Conservation (phyloP, 2,329 filamentous ascomycete genomes). For the Beauveria sp. region DNA sequence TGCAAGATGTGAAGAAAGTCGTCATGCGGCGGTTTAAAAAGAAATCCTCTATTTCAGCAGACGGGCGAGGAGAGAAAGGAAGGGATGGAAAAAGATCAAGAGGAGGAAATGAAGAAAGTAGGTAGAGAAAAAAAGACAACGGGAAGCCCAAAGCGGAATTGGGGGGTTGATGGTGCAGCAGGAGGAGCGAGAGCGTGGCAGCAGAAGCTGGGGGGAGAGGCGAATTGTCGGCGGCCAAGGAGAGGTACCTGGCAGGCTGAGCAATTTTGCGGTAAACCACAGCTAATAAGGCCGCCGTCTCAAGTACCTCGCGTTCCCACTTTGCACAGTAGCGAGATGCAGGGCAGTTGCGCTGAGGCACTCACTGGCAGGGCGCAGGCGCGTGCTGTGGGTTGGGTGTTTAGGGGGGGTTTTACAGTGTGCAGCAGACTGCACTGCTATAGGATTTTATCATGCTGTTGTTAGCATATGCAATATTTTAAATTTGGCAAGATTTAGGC, state of each 20-base stretch:
- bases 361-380: neutral
- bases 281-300: neutral
- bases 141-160: conserved; percentile 9
- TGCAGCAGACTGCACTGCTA: too few species aligned
- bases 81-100: conserved; percentile 1
- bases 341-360: neutral
- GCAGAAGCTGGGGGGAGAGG: neutral
- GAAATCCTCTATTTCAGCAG: conserved; percentile 4
- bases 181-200: neutral
- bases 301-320: conserved; percentile 1
- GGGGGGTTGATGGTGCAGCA: conserved; percentile 9
- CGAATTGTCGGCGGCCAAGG: neutral
- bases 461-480: too few species aligned
- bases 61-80: conserved; percentile 6
- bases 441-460: too few species aligned
- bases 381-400: neutral
- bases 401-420: neutral
- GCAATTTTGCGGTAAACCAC: neutral
- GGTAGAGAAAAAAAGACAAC: conserved; percentile 4
- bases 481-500: too few species aligned
- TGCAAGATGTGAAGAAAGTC: conserved; percentile 27
- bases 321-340: neutral
- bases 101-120: conserved; percentile 4
- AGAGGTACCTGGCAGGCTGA: neutral
- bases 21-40: conserved; percentile 27